These are phyloP conservation scores for Fusarium drepaniforme DNA, from an alignment of 2,329 filamentous ascomycete genomes.

Conservation along the genomic window DNA sequence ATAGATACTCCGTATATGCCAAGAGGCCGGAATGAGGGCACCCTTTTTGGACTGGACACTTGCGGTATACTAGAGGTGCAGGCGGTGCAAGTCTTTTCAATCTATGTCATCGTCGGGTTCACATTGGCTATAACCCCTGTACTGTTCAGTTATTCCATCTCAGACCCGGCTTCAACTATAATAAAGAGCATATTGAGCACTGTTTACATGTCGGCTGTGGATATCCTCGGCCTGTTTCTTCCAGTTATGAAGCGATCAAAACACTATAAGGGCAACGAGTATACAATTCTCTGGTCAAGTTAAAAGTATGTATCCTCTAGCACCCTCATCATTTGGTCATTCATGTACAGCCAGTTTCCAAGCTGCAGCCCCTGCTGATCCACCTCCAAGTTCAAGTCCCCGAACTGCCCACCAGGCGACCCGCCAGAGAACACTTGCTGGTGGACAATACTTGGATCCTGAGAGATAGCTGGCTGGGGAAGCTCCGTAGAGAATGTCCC, in stretches of 20 bases:
- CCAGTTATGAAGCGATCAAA: no score
- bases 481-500: background rate
- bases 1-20: background rate
- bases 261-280: no score
- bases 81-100: background rate
- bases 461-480: background rate
- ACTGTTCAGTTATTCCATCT: no score
- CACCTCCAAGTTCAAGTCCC: background rate
- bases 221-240: no score
- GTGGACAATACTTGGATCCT: background rate
- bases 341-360: background rate
- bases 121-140: no score
- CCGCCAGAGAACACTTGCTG: background rate
- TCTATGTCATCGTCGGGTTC: background rate
- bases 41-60: no score
- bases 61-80: no score
- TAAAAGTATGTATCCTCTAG: background rate
- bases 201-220: no score
- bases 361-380: background rate
- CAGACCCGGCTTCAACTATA: no score
- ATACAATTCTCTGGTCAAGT: no score
- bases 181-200: no score
- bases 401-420: background rate
- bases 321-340: background rate
- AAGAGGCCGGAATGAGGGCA: background rate